Conservation (phyloP, 768 basidiomycete genomes). For the Suillus subluteus region DNA sequence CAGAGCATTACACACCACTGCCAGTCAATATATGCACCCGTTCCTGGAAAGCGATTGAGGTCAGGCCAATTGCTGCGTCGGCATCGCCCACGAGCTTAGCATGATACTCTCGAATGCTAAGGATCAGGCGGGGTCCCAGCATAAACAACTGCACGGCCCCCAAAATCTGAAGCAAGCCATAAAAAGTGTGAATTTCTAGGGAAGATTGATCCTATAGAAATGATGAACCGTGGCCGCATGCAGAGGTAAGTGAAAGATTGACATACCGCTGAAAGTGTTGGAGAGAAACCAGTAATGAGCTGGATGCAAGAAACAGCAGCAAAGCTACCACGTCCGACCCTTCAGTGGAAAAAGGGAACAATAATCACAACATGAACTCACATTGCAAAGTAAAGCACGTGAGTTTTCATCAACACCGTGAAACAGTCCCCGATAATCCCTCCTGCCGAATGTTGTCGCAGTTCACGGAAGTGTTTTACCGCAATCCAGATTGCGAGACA, state of each 20-base stretch:
- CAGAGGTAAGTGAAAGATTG: background rate
- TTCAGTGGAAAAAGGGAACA: background rate
- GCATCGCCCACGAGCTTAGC: background rate
- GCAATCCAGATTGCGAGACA: background rate
- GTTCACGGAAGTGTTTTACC: background rate
- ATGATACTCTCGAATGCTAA: background rate
- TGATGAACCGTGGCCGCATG: background rate
- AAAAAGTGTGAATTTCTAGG: background rate
- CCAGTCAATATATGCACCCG: background rate
- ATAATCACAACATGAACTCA: background rate
- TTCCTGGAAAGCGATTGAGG: background rate
- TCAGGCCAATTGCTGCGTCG: background rate
- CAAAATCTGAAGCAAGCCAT: background rate
- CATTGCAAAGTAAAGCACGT: background rate
- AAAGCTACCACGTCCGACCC: background rate
- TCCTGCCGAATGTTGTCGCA: background rate
- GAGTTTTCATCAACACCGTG: background rate
- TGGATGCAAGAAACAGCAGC: background rate
- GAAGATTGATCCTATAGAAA: background rate
- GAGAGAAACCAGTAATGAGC: background rate
- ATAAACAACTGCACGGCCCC: background rate
- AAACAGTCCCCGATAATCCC: background rate
- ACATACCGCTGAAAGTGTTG: background rate
- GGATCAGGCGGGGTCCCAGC: background rate
- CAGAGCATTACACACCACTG: too few relatives aligned